Evolutionary conservation across 441 rosid genomes (phyloP), one percentile per base, ranked within the genome.

Genomic region (Rhodomyrtus psidioides): DNA sequence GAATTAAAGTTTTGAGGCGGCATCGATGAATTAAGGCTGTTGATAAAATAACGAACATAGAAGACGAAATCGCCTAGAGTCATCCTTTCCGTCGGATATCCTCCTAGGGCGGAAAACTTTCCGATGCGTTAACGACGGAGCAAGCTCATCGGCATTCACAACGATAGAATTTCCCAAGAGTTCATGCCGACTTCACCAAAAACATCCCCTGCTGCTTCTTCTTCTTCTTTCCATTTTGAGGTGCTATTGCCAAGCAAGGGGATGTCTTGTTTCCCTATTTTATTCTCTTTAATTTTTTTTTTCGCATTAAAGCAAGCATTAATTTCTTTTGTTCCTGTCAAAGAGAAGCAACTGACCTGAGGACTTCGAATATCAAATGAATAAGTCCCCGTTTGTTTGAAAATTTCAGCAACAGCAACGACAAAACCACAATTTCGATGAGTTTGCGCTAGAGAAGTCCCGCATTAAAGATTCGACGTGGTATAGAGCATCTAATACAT

Each of bases 101-200:
- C 13, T 65, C 6, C n/a, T 24, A 19, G 7, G 15, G 21, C 6
- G 1, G 1, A 70, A 65, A 39, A 21, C 49, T 10, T 21, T 5
- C 34, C 46, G 9, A 39, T 10, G 49, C 5, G 12, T 10, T 10
- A 0, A 23, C 5, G 7, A 23, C 15, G 5, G 3, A 70, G 15
- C 14, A 70, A 39, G 0, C 21, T 34, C n/a, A 0, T 12, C 1
- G 6, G 12, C 2, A 2, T 9, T 65, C 49, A 19, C 0, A 0
- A 19, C 12, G 4, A 34, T 39, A 3, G 21, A 10, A 39, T 39
- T 23, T 19, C 2, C 1, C 0, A 5, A 39, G 3, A 70, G 2
- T 70, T 10, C 12, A 0, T 5, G 16, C 12, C 0, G 8, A 34
- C 49, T 21, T 70, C 8, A 21, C 34, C 2, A 34, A 12, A 65